Base-by-base conservation (phyloP, 176 grass and related monocot species). In the Lolium multiflorum region DNA sequence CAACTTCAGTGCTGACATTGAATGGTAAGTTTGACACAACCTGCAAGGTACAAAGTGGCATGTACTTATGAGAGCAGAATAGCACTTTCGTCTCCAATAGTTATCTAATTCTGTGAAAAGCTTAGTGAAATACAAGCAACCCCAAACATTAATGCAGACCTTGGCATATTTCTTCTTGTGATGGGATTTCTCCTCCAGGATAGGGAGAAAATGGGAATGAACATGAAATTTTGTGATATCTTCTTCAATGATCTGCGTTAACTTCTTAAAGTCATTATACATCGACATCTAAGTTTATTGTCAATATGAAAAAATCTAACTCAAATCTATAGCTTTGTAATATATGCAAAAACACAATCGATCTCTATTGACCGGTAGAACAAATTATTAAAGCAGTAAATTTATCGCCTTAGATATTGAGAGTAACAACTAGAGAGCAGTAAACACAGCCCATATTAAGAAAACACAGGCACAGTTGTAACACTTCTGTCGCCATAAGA, bases 11-110 rank as follows among this genome's bases (percentile, higher is more conserved):
- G 76, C 93, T 96, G 38, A 98, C 91, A 91, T 98, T 98, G 79
- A 98, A 98, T 56, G 96, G 96, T 83, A 98, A 87, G 76, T 98
- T 98, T 87, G 96, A 84, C 39, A 96, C 96, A 57, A 96, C 93
- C 96, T 98, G 82, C 52, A 98, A 84, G 73, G 50, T 6, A 79
- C 20, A 79, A 84, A 80, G 61, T 79, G 67, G 76, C 12, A 59
- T 2, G 80, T 77, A 65, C 25, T 14, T 14, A 35, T 66, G 26
- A 15, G 69, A 35, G 18, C 26, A 88, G 15, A 75, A 61, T 73
- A 77, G 10, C 64, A 52, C 25, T 37, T 75, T 44, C 78, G 48
- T 79, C 25, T 70, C 22, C 60, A 25, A 78, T 25, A n/a, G 6
- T 41, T 48, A 13, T 67, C 14, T 17, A 89, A 44, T 61, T 67